Conservation (phyloP, 1,284 basidiomycete genomes). For the Hypsizygus ulmarius region DNA sequence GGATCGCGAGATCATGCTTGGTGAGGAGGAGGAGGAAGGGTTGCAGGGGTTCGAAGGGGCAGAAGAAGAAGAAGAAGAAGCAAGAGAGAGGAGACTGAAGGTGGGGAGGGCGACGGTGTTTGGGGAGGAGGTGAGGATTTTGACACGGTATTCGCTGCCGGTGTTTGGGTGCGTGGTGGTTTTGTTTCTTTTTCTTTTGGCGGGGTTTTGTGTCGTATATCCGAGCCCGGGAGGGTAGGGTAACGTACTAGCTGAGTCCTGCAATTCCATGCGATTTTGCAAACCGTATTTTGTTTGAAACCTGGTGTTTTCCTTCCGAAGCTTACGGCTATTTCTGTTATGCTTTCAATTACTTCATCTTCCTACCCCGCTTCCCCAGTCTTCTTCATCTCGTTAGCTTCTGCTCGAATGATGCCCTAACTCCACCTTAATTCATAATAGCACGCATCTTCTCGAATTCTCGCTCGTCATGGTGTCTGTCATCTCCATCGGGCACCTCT, state of each 20-base stretch:
- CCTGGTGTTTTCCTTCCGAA: slow-evolving; percentile 1
- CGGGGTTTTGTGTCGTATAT: too few species aligned
- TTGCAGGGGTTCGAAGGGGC: too few species aligned
- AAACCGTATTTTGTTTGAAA: too few species aligned
- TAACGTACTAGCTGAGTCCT: too few species aligned
- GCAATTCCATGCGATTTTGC: too few species aligned
- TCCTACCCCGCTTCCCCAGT: too few species aligned
- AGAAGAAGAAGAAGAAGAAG: too few species aligned
- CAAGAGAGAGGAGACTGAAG: too few species aligned
- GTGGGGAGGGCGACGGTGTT: slow-evolving; percentile 36
- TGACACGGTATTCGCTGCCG: slow-evolving; percentile 64
- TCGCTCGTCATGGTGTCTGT: slow-evolving; percentile 74
- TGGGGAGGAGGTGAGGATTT: slow-evolving; percentile 58
- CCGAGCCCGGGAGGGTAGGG: too few species aligned
- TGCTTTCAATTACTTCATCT: slow-evolving; percentile 2
- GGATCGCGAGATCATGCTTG: slow-evolving; percentile 12
- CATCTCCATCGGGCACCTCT: slow-evolving; percentile 83
- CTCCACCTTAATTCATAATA: slow-evolving; percentile 25
- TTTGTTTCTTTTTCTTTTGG: too few species aligned
- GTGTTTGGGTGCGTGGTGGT: slow-evolving; percentile 53
- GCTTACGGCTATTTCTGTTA: slow-evolving; percentile 1
- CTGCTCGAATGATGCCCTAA: not conserved
- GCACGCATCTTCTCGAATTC: slow-evolving; percentile 78
- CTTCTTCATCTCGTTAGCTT: too few species aligned
- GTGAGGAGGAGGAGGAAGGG: too few species aligned